These are phyloP conservation scores for Herpotrichia juniperi DNA, from an alignment of 2,329 filamentous ascomycete genomes.

Conservation along the genomic window DNA sequence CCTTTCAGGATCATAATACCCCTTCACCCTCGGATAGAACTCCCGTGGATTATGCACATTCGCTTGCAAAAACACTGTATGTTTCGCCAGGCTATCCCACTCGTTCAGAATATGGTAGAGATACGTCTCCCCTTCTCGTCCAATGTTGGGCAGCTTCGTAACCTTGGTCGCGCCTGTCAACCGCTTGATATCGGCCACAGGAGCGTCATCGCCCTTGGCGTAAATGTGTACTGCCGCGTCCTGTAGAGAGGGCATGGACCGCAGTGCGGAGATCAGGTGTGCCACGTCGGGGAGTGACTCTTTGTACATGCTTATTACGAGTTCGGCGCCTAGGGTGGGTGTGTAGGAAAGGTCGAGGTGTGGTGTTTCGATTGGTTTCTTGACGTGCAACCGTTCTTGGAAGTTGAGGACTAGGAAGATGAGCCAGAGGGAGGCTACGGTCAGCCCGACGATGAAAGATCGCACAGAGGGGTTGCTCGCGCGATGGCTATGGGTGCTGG, in stretches of 20 bases:
- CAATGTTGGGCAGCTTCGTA: constrained; percentile 44
- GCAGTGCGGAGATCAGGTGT: constrained; percentile 26
- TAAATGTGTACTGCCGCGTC: constrained; percentile 36
- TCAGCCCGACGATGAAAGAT: constrained; percentile 9
- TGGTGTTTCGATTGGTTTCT: background rate
- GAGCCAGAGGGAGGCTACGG: constrained; percentile 5
- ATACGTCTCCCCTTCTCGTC: constrained; percentile 54
- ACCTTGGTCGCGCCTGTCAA: constrained; percentile 33
- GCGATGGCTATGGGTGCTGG: background rate
- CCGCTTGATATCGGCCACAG: constrained; percentile 22
- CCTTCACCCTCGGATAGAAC: constrained; percentile 44
- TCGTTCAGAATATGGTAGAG: constrained; percentile 52
- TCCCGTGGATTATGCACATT: constrained; percentile 48
- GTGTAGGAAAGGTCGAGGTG: constrained; percentile 27
- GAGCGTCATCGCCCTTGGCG: constrained; percentile 35
- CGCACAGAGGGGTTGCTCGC: constrained; percentile 4
- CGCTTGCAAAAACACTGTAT: constrained; percentile 58
- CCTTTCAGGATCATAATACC: constrained; percentile 45
- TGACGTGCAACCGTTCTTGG: background rate
- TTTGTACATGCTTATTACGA: constrained; percentile 48
- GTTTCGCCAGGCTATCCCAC: constrained; percentile 52
- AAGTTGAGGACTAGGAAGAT: constrained; percentile 9
- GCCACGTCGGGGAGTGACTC: constrained; percentile 34
- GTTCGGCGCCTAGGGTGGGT: constrained; percentile 28
- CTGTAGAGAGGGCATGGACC: constrained; percentile 24